These are phyloP conservation scores for Eucalyptus dawsonii DNA, from an alignment of 345 rosid species.

Conservation along the genomic window DNA sequence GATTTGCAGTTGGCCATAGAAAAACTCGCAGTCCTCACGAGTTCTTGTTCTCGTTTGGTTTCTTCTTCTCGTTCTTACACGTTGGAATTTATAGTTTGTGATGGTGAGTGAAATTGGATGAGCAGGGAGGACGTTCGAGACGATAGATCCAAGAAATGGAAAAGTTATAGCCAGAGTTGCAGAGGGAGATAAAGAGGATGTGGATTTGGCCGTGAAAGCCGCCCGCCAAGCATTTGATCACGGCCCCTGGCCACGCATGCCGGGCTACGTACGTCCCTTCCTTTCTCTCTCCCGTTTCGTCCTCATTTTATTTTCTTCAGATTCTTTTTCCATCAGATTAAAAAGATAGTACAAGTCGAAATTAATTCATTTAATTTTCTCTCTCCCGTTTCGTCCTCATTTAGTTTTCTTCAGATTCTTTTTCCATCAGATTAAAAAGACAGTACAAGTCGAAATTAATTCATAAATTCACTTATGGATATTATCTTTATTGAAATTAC, in stretches of 20 bases:
- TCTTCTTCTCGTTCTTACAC: background rate
- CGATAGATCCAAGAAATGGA: constrained; percentile 49
- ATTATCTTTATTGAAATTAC: background rate
- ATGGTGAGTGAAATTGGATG: background rate
- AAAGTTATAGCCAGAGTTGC: constrained; percentile 27
- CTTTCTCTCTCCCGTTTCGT: background rate
- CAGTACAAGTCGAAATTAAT: background rate
- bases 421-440: background rate
- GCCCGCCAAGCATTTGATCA: constrained; percentile 54
- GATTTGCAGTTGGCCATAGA: background rate
- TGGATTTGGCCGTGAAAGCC: constrained; percentile 50
- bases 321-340: background rate
- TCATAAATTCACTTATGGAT: background rate
- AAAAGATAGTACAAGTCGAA: too few relatives aligned
- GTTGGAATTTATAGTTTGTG: background rate
- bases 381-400: too few relatives aligned
- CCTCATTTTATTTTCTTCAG: background rate
- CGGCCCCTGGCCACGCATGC: constrained; percentile 64
- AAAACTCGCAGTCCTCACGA: background rate
- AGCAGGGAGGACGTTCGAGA: constrained; percentile 43
- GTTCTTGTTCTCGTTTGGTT: background rate
- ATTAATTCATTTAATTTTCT: background rate
- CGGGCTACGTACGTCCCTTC: constrained; percentile 36
- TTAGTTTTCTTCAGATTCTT: background rate
- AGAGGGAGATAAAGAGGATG: constrained; percentile 49